Conservation (phyloP, 768 basidiomycete genomes). For the Chalciporus chontae region DNA sequence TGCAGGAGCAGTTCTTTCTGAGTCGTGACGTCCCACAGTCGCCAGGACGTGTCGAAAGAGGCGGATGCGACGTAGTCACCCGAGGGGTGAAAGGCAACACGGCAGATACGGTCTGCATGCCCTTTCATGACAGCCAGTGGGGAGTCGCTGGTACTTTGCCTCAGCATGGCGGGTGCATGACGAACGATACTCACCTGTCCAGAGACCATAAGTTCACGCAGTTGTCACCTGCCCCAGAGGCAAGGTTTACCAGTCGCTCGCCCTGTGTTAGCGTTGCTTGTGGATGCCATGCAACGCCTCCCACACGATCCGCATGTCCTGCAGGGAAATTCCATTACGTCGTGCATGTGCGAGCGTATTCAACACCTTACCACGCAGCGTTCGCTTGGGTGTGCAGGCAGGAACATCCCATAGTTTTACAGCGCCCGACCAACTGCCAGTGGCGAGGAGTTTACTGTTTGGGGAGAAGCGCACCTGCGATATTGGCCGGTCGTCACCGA, state of each 20-base stretch:
- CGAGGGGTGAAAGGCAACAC: slow-evolving; percentile 95
- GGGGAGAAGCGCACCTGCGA: slow-evolving; percentile 94
- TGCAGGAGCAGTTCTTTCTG: slow-evolving; percentile 82
- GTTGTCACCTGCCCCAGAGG: slow-evolving; percentile 86
- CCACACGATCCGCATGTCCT: slow-evolving; percentile 90
- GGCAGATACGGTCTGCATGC: slow-evolving; percentile 86
- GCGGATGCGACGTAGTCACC: slow-evolving; percentile 92
- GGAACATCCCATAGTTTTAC: slow-evolving; percentile 97
- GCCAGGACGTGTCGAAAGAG: slow-evolving; percentile 96
- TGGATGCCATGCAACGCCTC: slow-evolving; percentile 98
- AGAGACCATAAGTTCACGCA: slow-evolving; percentile 88
- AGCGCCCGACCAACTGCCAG: slow-evolving; percentile 94
- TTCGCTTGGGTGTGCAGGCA: slow-evolving; percentile 72
- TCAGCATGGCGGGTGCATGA: slow-evolving; percentile 3
- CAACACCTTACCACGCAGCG: slow-evolving; percentile 59
- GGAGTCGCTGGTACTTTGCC: slow-evolving; percentile 54
- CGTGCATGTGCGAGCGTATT: not conserved
- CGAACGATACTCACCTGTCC: slow-evolving; percentile 51
- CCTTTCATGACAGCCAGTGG: slow-evolving; percentile 86
- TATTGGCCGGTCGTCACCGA: slow-evolving; percentile 94
- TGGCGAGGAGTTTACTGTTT: slow-evolving; percentile 82
- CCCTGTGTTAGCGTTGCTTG: slow-evolving; percentile 74
- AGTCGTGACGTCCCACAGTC: slow-evolving; percentile 89
- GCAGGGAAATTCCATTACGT: slow-evolving; percentile 9
- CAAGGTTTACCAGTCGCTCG: slow-evolving; percentile 72